Percentiles rank a stretch among this genome's conserved stretches.
Evolutionary conservation across 2,329 filamentous ascomycete species (phyloP).

Genomic region (Fusarium phyllophilum): DNA sequence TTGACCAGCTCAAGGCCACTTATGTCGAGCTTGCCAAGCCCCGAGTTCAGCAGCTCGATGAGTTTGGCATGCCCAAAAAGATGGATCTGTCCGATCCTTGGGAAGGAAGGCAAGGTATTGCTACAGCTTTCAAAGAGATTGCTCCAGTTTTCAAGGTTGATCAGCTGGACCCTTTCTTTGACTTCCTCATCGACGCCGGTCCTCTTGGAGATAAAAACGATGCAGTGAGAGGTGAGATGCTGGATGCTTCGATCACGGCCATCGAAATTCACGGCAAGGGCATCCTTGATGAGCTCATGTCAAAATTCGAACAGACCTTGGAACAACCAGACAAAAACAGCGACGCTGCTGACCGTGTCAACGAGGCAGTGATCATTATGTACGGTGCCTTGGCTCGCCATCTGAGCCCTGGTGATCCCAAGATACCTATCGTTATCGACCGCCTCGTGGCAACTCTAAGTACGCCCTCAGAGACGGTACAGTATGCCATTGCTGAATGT

Average conservation of each 20-base stretch:
- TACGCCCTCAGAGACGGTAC: constrained; percentile 95
- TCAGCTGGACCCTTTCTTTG: constrained; percentile 80
- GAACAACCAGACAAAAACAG: constrained; percentile 85
- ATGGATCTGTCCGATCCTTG: constrained; percentile 88
- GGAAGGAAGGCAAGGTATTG: constrained; percentile 91
- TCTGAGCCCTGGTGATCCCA: constrained; percentile 83
- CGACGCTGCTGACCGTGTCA: constrained; percentile 86
- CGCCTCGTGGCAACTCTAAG: constrained; percentile 86
- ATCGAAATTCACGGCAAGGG: constrained; percentile 84
- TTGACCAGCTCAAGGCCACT: constrained; percentile 72
- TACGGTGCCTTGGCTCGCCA: constrained; percentile 95
- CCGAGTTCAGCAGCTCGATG: constrained; percentile 83
- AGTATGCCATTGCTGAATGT: constrained; percentile 95
- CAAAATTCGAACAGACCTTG: constrained; percentile 88
- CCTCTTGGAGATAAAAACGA: constrained; percentile 86
- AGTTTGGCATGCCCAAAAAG: constrained; percentile 94
- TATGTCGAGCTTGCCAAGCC: constrained; percentile 87
- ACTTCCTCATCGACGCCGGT: constrained; percentile 85
- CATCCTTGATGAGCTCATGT: constrained; percentile 90
- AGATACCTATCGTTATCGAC: constrained; percentile 88
- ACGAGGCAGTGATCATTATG: constrained; percentile 96
- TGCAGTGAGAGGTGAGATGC: constrained; percentile 86
- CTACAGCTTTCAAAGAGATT: constrained; percentile 85
- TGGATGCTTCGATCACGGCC: constrained; percentile 84
- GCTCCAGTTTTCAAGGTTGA: constrained; percentile 73